These are phyloP conservation scores for Microdochium trichocladiopsis DNA, from an alignment of 2,329 filamentous ascomycete species.

Conservation along the genomic window DNA sequence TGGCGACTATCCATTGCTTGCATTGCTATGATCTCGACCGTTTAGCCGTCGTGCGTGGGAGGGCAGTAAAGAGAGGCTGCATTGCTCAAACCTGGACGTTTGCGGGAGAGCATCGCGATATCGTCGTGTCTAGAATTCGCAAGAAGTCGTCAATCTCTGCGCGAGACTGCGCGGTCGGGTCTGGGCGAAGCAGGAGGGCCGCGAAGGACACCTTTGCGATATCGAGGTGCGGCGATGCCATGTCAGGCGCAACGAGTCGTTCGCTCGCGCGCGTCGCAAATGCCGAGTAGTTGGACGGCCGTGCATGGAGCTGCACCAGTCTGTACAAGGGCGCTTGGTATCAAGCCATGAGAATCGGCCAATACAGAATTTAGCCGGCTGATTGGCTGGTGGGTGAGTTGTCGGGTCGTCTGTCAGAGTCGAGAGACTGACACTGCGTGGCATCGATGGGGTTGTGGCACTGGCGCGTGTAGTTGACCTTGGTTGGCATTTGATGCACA, in stretches of 20 bases:
- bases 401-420: too few relatives aligned
- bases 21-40: conserved; percentile 58
- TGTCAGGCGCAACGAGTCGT: too few relatives aligned
- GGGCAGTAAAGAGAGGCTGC: conserved; percentile 30
- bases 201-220: conserved; percentile 76
- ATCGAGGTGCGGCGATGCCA: conserved; percentile 64
- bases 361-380: too few relatives aligned
- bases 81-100: conserved; percentile 81
- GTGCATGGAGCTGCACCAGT: too few relatives aligned
- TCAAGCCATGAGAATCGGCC: too few relatives aligned
- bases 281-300: background rate
- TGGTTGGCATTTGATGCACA: too few relatives aligned
- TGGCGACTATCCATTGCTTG: conserved; percentile 76
- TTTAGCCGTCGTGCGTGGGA: conserved; percentile 24
- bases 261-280: background rate
- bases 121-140: conserved; percentile 53
- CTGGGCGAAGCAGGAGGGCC: conserved; percentile 65
- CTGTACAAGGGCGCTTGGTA: too few relatives aligned
- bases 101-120: conserved; percentile 65
- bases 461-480: too few relatives aligned
- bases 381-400: too few relatives aligned
- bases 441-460: too few relatives aligned
- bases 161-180: conserved; percentile 62
- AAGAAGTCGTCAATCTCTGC: conserved; percentile 66
- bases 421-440: too few relatives aligned